Evolutionary conservation across 805 yeast species (phyloP).

Genomic region (Suhomyces xylopsoci): DNA sequence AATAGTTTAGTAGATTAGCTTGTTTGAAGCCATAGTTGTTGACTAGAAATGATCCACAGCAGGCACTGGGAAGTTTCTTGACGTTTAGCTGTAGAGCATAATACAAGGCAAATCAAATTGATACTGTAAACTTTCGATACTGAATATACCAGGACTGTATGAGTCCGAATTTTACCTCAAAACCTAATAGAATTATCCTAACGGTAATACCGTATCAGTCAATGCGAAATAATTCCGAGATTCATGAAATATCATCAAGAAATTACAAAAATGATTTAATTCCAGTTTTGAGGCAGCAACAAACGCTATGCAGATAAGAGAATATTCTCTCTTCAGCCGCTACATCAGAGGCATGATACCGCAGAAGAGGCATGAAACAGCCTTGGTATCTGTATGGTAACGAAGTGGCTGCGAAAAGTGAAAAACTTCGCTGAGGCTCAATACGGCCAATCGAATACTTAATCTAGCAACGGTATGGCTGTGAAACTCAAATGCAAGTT

Average conservation of each 20-base stretch:
- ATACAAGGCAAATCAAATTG: background rate
- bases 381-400: background rate
- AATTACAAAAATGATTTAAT: no score
- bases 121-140: background rate
- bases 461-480: background rate
- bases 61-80: background rate
- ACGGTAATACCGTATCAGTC: background rate
- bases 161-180: no score
- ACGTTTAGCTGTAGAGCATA: background rate
- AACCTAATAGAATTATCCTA: no score
- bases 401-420: background rate
- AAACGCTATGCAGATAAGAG: background rate
- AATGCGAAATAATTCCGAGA: no score
- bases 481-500: background rate
- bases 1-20: background rate
- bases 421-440: background rate
- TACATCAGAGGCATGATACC: no score
- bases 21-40: background rate
- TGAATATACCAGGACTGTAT: no score
- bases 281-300: background rate
- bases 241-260: background rate
- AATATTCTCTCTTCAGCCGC: background rate
- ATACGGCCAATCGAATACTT: background rate
- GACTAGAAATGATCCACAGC: background rate
- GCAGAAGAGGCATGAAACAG: background rate